A percentile compares a stretch with the other conserved stretches of the same genome.
Evolutionary conservation across 139 green algal genomes (phyloP).

Genomic region (Yamagishiella unicocca): DNA sequence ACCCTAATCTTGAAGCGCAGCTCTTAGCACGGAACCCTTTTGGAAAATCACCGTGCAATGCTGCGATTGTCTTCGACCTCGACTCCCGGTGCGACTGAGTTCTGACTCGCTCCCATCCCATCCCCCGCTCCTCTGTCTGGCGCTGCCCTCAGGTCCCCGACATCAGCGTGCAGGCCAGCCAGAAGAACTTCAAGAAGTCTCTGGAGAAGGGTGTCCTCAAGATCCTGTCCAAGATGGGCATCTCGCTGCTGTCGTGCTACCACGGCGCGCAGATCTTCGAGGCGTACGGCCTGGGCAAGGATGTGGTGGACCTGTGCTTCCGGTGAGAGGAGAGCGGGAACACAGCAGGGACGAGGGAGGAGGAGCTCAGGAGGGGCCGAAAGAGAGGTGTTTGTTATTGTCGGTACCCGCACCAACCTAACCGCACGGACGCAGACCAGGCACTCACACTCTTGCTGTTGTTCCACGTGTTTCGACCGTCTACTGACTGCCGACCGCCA

Average conservation of each 20-base stretch:
- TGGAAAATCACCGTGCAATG: no score
- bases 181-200: slow-evolving; percentile 96
- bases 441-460: no score
- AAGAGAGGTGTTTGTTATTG: no score
- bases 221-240: slow-evolving; percentile 99
- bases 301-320: slow-evolving; percentile 92
- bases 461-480: not conserved
- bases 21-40: no score
- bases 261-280: slow-evolving; percentile 97
- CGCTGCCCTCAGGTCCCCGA: slow-evolving; percentile 79
- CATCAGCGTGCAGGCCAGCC: slow-evolving; percentile 80
- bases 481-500: not conserved
- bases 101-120: not conserved
- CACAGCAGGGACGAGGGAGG: no score
- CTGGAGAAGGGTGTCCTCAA: slow-evolving; percentile 98
- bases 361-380: no score
- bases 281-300: slow-evolving; percentile 95
- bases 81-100: no score
- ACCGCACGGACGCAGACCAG: no score
- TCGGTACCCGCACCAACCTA: no score
- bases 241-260: slow-evolving; percentile 95
- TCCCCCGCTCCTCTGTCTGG: not conserved
- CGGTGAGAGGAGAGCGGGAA: slow-evolving; percentile 32
- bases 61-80: no score
- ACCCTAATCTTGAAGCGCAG: no score